Evolutionary conservation across 1,284 basidiomycete species (phyloP), one percentile per base, ranked within the genome.

Genomic region (Volvariella volvacea): DNA sequence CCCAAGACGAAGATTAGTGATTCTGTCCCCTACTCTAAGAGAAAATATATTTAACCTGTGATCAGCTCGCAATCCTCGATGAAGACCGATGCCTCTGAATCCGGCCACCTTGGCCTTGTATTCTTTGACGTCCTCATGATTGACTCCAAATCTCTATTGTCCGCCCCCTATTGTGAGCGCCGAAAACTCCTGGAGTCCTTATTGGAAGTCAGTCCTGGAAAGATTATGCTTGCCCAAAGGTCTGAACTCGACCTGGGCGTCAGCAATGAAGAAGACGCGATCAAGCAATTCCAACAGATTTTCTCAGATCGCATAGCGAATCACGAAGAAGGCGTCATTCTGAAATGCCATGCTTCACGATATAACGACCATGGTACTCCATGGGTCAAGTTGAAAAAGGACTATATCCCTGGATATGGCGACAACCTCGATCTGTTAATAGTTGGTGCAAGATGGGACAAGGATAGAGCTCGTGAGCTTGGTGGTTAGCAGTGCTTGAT

Each of bases 361-460:
- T 92, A 93, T 57, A 80, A 81, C 46, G 80, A 83, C 51, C 67
- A 61, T 52, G 62, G 59, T 9, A 61, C 68, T 41, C 82, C 78
- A 15, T 92, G 89, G 88, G 79, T 90, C 38, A 92, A 93, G 68
- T 73, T 92, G 39, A 85, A 88, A 68, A 78, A 74, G 57, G 92
- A 94, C 58, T 93, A 92, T 52, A 88, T 95, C 31, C 78, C 79
- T 0, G 83, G 83, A 1, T 71, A 85, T 37, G 89, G 90, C 0
- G 92, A 95, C 59, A 74, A 76, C 9, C 56, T 92, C 10, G 89
- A 93, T 59, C 70, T 93, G 41, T 79, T 81, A 0, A 58, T 92
- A 16, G 59, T 93, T 19, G 92, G 79, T 1, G 88, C 82, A 10
- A 67, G 74, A 0, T 92, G 88, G 87, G 83, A 89, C 48, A 81